Base-by-base conservation (phyloP, 1,139 yeast species). In the Suhomyces bolitotheri region DNA sequence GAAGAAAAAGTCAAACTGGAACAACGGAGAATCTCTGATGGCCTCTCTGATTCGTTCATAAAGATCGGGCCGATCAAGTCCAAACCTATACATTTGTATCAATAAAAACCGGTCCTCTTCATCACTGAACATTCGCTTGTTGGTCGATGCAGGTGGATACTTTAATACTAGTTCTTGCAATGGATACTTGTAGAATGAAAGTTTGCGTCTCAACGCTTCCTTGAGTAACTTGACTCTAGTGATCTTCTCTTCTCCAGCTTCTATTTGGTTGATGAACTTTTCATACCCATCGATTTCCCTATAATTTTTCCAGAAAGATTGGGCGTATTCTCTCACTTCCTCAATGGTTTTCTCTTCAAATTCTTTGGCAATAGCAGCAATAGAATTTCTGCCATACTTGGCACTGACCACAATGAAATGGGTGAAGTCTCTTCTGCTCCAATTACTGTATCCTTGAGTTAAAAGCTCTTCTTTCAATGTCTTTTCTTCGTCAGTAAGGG, bases 51-150 rank as follows among this genome's bases (percentile, higher is more conserved):
- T 76, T 39, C 74, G 52, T 31, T 83, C 94, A 49, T 77, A 80
- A 7, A 83, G 60, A 46, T 82, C 86, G 5, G 75, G 76, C 36
- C 79, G 66, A 44, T 82, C 88, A 28, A 83, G 53, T 0, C 94
- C 94, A 56, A 68, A 76, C 40, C 81, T 67, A 55, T 78, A 79
- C 49, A 82, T 60, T 58, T 80, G 83, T 7, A 82, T 74, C 40
- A 84, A 59, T 43, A 84, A 62, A 51, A 79, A 84, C 40, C 89
- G 64, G 52, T 84, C 95, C 53, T 84, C 94, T 43, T 80, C 88
- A 28, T 81, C 88, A 13, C 82, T 75, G 57, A 77, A 84, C 1
- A 80, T 73, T 46, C 80, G 68, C 51, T 75, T 76, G 46, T 70
- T 70, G 9, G 77, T 67, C 7, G 74, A 55, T 1, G 83, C 70